These are phyloP conservation scores for Dryadomyces quercivorus DNA, from an alignment of 2,329 filamentous ascomycete genomes.

Conservation along the genomic window DNA sequence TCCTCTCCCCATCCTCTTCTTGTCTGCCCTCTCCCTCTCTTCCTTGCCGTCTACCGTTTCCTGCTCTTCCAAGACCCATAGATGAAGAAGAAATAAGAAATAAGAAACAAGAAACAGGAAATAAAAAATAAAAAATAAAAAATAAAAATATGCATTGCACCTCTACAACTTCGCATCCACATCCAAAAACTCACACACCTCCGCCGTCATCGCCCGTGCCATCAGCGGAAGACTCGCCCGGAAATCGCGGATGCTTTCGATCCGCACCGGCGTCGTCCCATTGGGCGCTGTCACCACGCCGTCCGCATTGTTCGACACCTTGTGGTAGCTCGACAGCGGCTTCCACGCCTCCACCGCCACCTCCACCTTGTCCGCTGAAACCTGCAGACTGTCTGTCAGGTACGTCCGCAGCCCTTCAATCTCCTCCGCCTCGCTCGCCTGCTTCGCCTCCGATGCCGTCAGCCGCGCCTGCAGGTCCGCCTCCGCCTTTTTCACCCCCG, in stretches of 20 bases:
- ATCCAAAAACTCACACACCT: constrained; percentile 78
- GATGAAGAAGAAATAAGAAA: too few species aligned
- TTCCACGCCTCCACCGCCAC: constrained; percentile 25
- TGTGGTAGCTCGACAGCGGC: constrained; percentile 17
- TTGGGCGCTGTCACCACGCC: constrained; percentile 24
- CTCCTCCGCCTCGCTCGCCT: constrained; percentile 32
- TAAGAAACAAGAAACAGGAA: too few species aligned
- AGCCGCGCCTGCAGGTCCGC: constrained; percentile 22
- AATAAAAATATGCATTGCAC: too few species aligned
- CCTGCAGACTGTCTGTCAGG: constrained; percentile 30
- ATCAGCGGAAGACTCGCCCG: constrained; percentile 66
- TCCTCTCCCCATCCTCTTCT: too few species aligned
- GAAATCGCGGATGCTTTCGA: constrained; percentile 69
- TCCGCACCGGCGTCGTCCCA: constrained; percentile 44
- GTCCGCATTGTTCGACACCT: constrained; percentile 15
- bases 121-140: too few species aligned
- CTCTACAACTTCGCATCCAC: constrained; percentile 62
- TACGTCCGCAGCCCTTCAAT: constrained; percentile 37
- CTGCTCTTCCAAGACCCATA: too few species aligned
- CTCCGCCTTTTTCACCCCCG: constrained; percentile 18
- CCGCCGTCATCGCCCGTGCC: constrained; percentile 57
- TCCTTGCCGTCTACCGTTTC: too few species aligned
- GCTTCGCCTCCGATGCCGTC: constrained; percentile 20
- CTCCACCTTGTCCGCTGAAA: constrained; percentile 36
- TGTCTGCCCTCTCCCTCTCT: too few species aligned